Base-by-base conservation (phyloP, 1,284 basidiomycete genomes). In the Cystobasidiaceae sp. region DNA sequence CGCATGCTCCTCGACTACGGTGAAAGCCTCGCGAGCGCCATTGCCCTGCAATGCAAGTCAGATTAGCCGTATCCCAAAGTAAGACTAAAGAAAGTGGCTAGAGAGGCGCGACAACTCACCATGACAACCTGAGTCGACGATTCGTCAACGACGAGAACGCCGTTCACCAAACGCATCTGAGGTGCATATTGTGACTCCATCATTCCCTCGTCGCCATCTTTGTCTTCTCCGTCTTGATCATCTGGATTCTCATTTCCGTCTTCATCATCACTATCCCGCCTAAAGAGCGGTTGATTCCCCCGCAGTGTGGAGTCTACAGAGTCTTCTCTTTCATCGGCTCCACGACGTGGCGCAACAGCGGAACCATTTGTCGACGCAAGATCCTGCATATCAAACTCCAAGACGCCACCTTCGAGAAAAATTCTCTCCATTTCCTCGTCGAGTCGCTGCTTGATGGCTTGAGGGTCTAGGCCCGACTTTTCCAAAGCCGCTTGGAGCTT, bases 1-100 rank as follows among this genome's bases (percentile, higher is more conserved):
- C 71, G 92, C 89, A 0, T 86, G 87, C 75, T 93, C 90, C 61
- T 90, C 86, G 27, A 93, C 81, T 68, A 89, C 86, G 3, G 86
- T 87, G 74, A 89, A 71, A 2, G 51, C 46, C 44, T 70, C 69
- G 56, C 81, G 79, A 15, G 54, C 27, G 21, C n/a, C 9, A 46
- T 41, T 39, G 15, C 13, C 13, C 34, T 13, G n/a, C 15, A 9
- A 28, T 9, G 21, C 4, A 52, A n/a, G 23, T 32, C 27, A 25
- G 34, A 25, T 34, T 23, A 37, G 2, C 9, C 1, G 28, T 63
- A 23, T 37, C 71, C 6, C 3, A 46, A 46, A 3, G 15, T 46
- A 2, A 39, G n/a, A 39, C 11, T 39, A 39, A 11, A 39, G 11
- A 11, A 11, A 39, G 11, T 11, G 11, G 11, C n/a, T n/a, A 11